Evolutionary conservation across 345 rosid species (phyloP), one percentile per base, ranked within the genome.

Genomic region (Eucalyptus cloeziana): DNA sequence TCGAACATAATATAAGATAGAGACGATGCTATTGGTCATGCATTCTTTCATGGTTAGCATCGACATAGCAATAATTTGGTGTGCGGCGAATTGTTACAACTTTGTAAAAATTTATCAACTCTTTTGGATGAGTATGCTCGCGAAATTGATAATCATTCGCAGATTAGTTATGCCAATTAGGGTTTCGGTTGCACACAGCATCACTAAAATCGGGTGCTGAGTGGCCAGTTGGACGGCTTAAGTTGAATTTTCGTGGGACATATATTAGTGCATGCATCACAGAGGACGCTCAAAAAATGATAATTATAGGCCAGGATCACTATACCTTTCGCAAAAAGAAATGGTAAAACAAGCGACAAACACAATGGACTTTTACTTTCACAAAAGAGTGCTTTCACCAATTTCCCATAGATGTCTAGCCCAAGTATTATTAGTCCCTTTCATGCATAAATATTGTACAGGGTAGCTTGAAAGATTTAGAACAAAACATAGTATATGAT

Each of bases 331-430:
- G 17, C 49, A 67, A 67, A 49, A 89, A 87, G 44, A 87, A 40
- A 67, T 67, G 40, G 10, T 58, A 14, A 37, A 86, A 30, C 60
- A 17, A 45, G 86, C 58, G 31, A 86, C 54, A 85, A 27, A 56
- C 44, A 60, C 31, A 16, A 27, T 45, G 16, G 76, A 33, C 85
- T 88, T 91, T 92, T 90, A 58, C 87, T 91, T 91, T 89, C 64
- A 50, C 90, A 91, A 90, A 47, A 91, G 90, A 90, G 87, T 86
- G 85, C 93, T 92, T 92, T 91, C 92, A 89, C 91, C 93, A 86
- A 86, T 91, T 89, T 92, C 93, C 91, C 51, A 91, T 91, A 94
- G 87, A 93, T 92, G 88, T 94, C 92, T 89, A 90, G 93, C 90
- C 92, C 87, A 56, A 45, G 88, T 89, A 52, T 88, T 64, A 81